These are phyloP conservation scores for Talaromyces adpressus DNA, from an alignment of 495 filamentous ascomycete genomes.

Conservation along the genomic window DNA sequence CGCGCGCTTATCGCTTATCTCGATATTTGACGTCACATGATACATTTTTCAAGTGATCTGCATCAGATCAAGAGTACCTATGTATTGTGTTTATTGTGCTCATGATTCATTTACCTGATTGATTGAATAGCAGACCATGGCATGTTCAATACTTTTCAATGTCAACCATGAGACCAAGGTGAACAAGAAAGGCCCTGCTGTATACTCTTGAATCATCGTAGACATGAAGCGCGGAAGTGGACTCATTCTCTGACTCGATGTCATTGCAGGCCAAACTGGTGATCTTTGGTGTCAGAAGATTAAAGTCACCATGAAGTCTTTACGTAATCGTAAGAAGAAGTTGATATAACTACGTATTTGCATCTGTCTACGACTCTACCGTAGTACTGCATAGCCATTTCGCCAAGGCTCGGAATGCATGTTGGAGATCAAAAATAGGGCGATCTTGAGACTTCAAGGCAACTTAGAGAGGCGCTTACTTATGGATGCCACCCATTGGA, in stretches of 20 bases:
- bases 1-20: conserved; percentile 29
- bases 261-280: neutral
- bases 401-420: neutral
- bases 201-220: neutral
- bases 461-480: neutral
- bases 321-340: neutral
- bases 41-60: neutral
- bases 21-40: neutral
- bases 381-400: neutral
- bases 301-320: neutral
- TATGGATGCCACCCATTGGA: neutral
- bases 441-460: neutral
- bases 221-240: neutral
- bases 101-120: neutral
- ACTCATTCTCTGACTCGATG: neutral
- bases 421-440: neutral
- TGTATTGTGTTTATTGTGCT: neutral
- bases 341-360: too few species aligned
- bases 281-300: too few species aligned
- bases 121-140: too few species aligned
- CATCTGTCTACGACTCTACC: neutral
- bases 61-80: too few species aligned
- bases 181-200: too few species aligned
- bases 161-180: neutral
- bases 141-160: neutral